Evolutionary conservation across 208 protist genomes (phyloP).

Genomic region (Acanthamoeba culbertsoni): DNA sequence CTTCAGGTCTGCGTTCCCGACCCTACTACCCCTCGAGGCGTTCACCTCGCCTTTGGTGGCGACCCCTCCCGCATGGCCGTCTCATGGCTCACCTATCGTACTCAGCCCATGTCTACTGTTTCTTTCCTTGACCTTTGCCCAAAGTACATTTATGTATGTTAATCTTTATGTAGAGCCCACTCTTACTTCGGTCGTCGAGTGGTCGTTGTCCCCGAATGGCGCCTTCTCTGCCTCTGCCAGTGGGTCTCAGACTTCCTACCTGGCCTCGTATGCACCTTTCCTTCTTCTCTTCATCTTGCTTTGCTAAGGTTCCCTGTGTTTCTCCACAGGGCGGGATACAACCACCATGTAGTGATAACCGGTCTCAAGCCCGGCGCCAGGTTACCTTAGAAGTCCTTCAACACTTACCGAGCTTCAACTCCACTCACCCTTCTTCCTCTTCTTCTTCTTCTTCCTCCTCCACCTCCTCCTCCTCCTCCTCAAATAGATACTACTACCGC

Average conservation of each 20-base stretch:
- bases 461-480: too few relatives aligned
- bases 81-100: constrained; percentile 23
- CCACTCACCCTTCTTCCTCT: too few relatives aligned
- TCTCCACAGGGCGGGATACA: not conserved
- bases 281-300: too few relatives aligned
- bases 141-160: not conserved
- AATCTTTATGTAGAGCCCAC: not conserved
- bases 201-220: not conserved
- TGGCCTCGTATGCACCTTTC: not conserved
- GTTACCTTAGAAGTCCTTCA: not conserved
- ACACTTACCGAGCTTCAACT: too few relatives aligned
- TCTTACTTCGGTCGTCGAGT: not conserved
- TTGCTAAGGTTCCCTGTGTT: not conserved
- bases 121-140: not conserved
- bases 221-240: not conserved
- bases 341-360: not conserved
- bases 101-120: not conserved
- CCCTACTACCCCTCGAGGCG: not conserved
- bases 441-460: too few relatives aligned
- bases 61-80: constrained; percentile 29
- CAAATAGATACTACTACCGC: constrained; percentile 42
- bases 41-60: not conserved
- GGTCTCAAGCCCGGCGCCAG: not conserved
- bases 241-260: not conserved
- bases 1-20: not conserved